These are phyloP conservation scores for Agastache rugosa DNA, from an alignment of 257 asterid species.

Conservation along the genomic window DNA sequence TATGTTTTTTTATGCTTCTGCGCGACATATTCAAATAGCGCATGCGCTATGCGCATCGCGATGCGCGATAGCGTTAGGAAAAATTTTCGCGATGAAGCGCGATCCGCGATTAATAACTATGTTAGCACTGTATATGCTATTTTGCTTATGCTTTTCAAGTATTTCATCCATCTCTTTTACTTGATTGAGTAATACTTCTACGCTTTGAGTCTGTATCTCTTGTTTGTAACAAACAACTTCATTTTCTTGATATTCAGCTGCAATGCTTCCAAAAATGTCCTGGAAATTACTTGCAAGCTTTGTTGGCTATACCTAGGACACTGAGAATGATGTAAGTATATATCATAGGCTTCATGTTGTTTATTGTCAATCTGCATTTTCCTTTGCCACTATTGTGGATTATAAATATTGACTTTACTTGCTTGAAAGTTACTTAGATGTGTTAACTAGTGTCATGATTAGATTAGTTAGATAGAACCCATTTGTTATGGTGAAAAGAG, in stretches of 20 bases:
- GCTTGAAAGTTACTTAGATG: constrained; percentile 20
- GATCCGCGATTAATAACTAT: too few relatives aligned
- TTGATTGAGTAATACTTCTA: constrained; percentile 14
- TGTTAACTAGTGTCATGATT: constrained; percentile 1
- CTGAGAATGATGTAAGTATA: constrained; percentile 92
- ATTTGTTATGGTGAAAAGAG: constrained; percentile 7
- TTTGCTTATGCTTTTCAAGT: background rate
- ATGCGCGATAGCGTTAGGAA: too few relatives aligned
- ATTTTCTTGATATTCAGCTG: constrained; percentile 56
- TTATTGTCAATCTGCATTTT: constrained; percentile 2
- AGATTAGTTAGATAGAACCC: constrained; percentile 20
- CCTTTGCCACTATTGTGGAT: constrained; percentile 1
- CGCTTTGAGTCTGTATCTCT: constrained; percentile 13
- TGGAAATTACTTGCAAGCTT: constrained; percentile 87
- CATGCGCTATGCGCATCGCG: too few relatives aligned
- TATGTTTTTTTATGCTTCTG: too few relatives aligned
- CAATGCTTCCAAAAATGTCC: constrained; percentile 75
- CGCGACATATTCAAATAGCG: too few relatives aligned
- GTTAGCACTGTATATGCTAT: background rate
- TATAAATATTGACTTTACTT: constrained; percentile 24
- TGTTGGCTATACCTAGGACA: constrained; percentile 94
- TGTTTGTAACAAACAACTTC: constrained; percentile 33
- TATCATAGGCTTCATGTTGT: constrained; percentile 18
- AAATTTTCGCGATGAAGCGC: too few relatives aligned
- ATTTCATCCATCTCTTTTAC: background rate